phyloP scores from a whole-genome alignment of 2,329 filamentous ascomycete species.

The Fusarium setosum region DNA sequence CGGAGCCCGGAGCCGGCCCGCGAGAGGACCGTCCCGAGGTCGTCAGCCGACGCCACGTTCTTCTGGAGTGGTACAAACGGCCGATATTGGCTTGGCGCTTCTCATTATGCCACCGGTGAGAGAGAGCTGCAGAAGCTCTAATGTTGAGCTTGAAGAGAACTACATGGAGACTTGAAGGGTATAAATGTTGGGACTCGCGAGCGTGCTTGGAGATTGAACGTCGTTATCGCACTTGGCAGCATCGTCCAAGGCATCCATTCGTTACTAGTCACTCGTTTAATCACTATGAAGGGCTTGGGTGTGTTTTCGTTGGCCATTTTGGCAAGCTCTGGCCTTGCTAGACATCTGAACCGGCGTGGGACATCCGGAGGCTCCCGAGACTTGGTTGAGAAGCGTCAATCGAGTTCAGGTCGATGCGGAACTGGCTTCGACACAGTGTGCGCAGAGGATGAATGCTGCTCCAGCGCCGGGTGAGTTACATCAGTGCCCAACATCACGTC shows the following conservation, averaged over 20 bases:
- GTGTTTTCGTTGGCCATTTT: constrained; percentile 10
- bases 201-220: not conserved
- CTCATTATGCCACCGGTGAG: not conserved
- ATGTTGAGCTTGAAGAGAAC: not conserved
- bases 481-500: not conserved
- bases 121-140: not conserved
- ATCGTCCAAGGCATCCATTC: constrained; percentile 25
- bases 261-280: constrained; percentile 38
- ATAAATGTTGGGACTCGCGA: not conserved
- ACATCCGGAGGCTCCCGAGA: not conserved
- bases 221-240: not conserved
- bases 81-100: not conserved
- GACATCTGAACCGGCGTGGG: not conserved
- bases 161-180: not conserved
- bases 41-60: not conserved
- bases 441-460: constrained; percentile 52
- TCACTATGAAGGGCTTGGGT: constrained; percentile 25
- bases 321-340: constrained; percentile 1
- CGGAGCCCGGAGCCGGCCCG: not conserved
- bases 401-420: constrained; percentile 58
- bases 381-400: constrained; percentile 30
- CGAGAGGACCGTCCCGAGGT: not conserved
- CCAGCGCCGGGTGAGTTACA: constrained; percentile 52
- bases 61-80: not conserved
- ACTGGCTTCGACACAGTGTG: constrained; percentile 49